A percentile compares a stretch with the other conserved stretches of the same genome.
Conservation (phyloP, 192 early-diverging fungal species). For the Rhizoclosmatium globosum region DNA sequence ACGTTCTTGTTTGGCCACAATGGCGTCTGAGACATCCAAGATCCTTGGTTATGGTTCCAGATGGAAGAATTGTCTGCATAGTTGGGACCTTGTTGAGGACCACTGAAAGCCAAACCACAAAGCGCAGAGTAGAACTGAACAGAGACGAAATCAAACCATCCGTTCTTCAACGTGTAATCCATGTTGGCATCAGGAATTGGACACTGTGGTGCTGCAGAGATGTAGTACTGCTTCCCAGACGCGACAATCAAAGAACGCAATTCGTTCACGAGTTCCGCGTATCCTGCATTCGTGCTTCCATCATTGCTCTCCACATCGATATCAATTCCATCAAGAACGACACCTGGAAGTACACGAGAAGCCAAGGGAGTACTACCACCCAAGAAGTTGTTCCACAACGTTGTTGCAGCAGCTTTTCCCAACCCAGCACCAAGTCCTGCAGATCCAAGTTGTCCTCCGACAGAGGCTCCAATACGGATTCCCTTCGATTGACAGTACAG, state of each 20-base stretch:
- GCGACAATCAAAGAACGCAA: constrained; percentile 55
- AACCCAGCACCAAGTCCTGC: constrained; percentile 29
- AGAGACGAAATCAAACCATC: constrained; percentile 72
- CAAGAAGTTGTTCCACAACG: constrained; percentile 68
- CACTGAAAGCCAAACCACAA: constrained; percentile 8
- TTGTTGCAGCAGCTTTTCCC: constrained; percentile 61
- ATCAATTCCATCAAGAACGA: constrained; percentile 69
- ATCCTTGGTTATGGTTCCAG: constrained; percentile 7
- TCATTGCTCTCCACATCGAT: constrained; percentile 58
- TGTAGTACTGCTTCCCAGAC: constrained; percentile 60
- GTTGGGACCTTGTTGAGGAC: constrained; percentile 8
- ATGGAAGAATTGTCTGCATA: constrained; percentile 5
- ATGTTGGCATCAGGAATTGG: constrained; percentile 66
- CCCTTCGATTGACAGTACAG: constrained; percentile 71
- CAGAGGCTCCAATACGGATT: constrained; percentile 65
- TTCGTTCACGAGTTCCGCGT: constrained; percentile 56
- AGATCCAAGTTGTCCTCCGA: constrained; percentile 71
- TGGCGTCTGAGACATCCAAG: constrained; percentile 5
- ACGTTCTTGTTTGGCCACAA: constrained; percentile 27
- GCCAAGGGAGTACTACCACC: constrained; percentile 58
- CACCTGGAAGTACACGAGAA: constrained; percentile 65
- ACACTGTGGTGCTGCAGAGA: constrained; percentile 70
- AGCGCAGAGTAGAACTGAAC: constrained; percentile 64
- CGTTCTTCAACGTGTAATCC: constrained; percentile 61
- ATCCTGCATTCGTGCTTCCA: constrained; percentile 55